Evolutionary conservation across 108 stramenopile species (phyloP).

Genomic region (Cyclotella atomus): DNA sequence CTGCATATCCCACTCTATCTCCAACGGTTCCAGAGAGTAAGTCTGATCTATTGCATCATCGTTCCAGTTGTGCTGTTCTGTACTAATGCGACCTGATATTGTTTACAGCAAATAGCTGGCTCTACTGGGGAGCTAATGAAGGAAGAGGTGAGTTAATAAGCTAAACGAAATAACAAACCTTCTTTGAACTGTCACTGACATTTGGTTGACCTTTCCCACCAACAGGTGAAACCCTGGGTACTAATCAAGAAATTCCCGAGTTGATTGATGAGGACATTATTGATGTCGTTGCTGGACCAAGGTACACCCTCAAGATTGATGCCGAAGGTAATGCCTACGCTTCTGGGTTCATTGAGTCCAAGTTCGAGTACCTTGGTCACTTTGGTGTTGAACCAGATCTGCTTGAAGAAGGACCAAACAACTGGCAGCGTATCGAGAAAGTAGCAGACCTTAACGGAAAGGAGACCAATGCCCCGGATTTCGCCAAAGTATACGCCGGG

Average conservation of each 20-base stretch:
- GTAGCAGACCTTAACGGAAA: slow-evolving; percentile 2
- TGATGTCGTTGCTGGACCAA: slow-evolving; percentile 17
- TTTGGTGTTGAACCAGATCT: slow-evolving; percentile 10
- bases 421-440: slow-evolving; percentile 17
- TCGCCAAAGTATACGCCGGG: slow-evolving; percentile 19
- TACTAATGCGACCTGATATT: background rate
- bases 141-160: background rate
- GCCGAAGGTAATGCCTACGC: slow-evolving; percentile 16
- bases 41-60: background rate
- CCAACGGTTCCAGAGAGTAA: slow-evolving; percentile 13
- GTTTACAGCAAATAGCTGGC: background rate
- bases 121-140: slow-evolving; percentile 15
- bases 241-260: slow-evolving; percentile 8
- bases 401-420: background rate
- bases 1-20: slow-evolving; percentile 2
- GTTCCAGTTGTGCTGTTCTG: background rate
- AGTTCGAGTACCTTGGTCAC: slow-evolving; percentile 14
- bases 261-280: slow-evolving; percentile 1
- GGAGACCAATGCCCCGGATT: slow-evolving; percentile 7
- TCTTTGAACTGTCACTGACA: background rate
- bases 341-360: slow-evolving; percentile 23
- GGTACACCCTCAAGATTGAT: slow-evolving; percentile 17
- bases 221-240: slow-evolving; percentile 1
- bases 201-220: background rate
- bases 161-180: background rate